Evolutionary conservation across 2,329 filamentous ascomycete species (phyloP).

Genomic region (Penicillium paneum): DNA sequence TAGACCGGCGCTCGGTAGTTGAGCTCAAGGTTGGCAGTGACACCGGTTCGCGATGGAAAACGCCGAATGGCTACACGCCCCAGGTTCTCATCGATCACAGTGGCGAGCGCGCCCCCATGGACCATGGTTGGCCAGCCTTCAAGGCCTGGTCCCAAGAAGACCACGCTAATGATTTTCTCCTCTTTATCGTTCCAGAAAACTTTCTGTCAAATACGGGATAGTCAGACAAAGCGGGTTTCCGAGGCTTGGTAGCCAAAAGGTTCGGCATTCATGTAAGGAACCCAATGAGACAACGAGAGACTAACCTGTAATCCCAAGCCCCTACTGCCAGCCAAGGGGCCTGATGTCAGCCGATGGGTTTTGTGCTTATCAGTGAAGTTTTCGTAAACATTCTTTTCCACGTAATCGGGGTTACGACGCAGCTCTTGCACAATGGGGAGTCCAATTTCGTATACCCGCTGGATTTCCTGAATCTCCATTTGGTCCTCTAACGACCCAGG

Average conservation of each 20-base stretch:
- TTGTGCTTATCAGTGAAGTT: constrained; percentile 37
- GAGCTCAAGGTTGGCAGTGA: constrained; percentile 58
- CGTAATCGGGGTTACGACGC: constrained; percentile 39
- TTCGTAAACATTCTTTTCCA: constrained; percentile 40
- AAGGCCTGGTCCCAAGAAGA: constrained; percentile 64
- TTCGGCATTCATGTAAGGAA: constrained; percentile 12
- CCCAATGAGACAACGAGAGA: constrained; percentile 10
- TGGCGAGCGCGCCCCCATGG: constrained; percentile 69
- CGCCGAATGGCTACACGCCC: constrained; percentile 58
- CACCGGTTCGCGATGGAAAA: constrained; percentile 50
- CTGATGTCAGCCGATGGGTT: constrained; percentile 36
- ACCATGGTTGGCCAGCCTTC: constrained; percentile 69
- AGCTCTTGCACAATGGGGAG: constrained; percentile 39
- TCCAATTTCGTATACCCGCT: constrained; percentile 30
- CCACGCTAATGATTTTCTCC: constrained; percentile 59
- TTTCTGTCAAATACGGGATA: constrained; percentile 46
- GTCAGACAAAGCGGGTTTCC: constrained; percentile 17
- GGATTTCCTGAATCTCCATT: constrained; percentile 29
- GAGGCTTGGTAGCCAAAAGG: constrained; percentile 18
- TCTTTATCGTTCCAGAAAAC: constrained; percentile 62
- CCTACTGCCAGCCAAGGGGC: constrained; percentile 40
- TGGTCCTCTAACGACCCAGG: constrained; percentile 38
- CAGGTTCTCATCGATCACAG: constrained; percentile 66
- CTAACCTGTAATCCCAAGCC: constrained; percentile 43
- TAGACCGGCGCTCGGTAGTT: constrained; percentile 61